Evolutionary conservation across 805 yeast species (phyloP).

Genomic region (Candida awuae): DNA sequence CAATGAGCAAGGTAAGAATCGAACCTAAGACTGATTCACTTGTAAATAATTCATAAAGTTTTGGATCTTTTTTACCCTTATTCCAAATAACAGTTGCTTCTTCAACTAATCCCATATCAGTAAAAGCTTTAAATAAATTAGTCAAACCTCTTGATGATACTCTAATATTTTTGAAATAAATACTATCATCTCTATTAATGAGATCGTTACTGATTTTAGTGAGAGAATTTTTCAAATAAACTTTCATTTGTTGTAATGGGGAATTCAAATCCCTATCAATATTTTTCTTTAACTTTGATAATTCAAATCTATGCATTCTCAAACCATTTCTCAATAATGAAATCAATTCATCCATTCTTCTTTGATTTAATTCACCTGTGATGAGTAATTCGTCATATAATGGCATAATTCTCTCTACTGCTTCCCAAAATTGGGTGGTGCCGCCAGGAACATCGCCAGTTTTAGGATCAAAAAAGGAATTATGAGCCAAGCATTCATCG

Average conservation of each 20-base stretch:
- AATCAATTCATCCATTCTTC: constrained; percentile 38
- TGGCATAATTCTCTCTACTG: constrained; percentile 41
- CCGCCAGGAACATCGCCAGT: constrained; percentile 30
- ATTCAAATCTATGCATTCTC: constrained; percentile 45
- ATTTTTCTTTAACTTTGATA: constrained; percentile 45
- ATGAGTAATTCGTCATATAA: constrained; percentile 39
- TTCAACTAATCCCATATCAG: constrained; percentile 48
- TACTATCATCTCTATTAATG: constrained; percentile 9
- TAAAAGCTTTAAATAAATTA: constrained; percentile 47
- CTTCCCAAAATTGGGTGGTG: constrained; percentile 41
- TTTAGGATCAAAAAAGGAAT: constrained; percentile 26
- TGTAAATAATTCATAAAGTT: constrained; percentile 39
- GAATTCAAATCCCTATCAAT: constrained; percentile 48
- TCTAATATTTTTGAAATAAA: constrained; percentile 22
- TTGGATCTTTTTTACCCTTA: constrained; percentile 38
- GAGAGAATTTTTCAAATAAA: constrained; percentile 35
- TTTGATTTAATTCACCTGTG: constrained; percentile 39
- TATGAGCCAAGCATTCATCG: constrained; percentile 38
- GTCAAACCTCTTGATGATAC: constrained; percentile 47
- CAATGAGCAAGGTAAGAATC: constrained; percentile 57
- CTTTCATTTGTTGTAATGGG: constrained; percentile 42
- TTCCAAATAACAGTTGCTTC: constrained; percentile 68
- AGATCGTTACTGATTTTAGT: constrained; percentile 40
- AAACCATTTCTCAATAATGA: constrained; percentile 48
- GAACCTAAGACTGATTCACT: constrained; percentile 61